Conservation (phyloP, 2,329 filamentous ascomycete genomes). For the Penicillium sp. region DNA sequence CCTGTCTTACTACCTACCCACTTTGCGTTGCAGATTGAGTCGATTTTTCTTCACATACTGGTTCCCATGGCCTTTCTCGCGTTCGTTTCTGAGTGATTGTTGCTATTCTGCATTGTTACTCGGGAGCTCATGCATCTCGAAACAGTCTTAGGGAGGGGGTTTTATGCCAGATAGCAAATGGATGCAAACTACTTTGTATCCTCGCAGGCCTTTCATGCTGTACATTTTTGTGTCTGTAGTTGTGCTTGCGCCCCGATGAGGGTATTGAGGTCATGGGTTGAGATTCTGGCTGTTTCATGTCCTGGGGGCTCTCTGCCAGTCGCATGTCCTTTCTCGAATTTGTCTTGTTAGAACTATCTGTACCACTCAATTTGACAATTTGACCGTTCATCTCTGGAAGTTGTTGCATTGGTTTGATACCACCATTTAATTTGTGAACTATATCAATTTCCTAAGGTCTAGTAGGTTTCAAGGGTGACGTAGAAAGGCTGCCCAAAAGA, state of each 20-base stretch:
- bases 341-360: too few species aligned
- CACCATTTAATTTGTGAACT: too few species aligned
- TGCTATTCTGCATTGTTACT: conserved; percentile 11
- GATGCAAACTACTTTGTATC: background rate
- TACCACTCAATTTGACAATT: too few species aligned
- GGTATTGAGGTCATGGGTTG: background rate
- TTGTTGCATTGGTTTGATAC: too few species aligned
- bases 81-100: conserved; percentile 28
- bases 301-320: background rate
- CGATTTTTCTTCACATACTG: conserved; percentile 8
- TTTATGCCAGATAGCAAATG: conserved; percentile 3
- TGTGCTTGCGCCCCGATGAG: background rate
- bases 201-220: background rate
- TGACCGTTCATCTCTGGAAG: too few species aligned
- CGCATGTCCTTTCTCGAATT: too few species aligned
- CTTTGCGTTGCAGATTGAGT: conserved; percentile 12
- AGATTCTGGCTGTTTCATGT: background rate
- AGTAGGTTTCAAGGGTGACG: too few species aligned
- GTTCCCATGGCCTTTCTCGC: conserved; percentile 10
- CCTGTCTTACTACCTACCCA: conserved; percentile 18
- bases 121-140: conserved; percentile 15
- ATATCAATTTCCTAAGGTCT: too few species aligned
- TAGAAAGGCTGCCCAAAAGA: too few species aligned
- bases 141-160: conserved; percentile 14
- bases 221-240: background rate